phyloP scores from a whole-genome alignment of 208 protist genomes.

The Crithidia sp. region DNA sequence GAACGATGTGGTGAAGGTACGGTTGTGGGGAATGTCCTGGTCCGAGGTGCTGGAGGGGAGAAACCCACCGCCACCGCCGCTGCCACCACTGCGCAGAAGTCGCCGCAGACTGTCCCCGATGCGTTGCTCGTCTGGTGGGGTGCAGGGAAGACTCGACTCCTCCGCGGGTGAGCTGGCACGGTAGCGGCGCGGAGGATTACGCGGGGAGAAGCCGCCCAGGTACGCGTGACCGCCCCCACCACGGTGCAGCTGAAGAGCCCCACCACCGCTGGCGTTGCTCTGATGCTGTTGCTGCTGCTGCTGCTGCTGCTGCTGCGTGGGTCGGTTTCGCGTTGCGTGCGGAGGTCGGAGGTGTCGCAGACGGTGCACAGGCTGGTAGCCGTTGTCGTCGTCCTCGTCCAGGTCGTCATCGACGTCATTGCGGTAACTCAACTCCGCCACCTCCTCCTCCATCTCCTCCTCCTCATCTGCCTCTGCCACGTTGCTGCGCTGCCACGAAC shows the following conservation, averaged over 20 bases:
- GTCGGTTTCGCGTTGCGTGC: background rate
- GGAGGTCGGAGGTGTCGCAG: too few relatives aligned
- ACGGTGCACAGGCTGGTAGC: background rate
- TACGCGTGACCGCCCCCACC: background rate
- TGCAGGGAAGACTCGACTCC: conserved; percentile 6
- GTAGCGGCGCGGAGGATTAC: background rate
- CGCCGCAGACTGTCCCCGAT: background rate
- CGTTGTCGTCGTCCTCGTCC: background rate
- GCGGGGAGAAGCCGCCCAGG: background rate
- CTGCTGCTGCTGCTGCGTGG: background rate
- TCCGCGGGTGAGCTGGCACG: background rate
- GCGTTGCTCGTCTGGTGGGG: conserved; percentile 1
- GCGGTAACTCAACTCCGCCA: background rate
- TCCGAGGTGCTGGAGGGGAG: conserved; percentile 1
- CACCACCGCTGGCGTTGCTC: background rate
- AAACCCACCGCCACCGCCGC: background rate
- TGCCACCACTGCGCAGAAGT: background rate
- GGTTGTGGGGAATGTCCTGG: conserved; percentile 1
- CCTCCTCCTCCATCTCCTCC: conserved; percentile 7
- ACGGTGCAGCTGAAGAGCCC: background rate
- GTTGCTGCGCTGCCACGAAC: background rate
- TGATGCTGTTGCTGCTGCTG: background rate
- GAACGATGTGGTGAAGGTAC: background rate
- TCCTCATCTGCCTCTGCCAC: background rate
- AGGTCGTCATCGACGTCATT: background rate